These are phyloP conservation scores for Alternaria triticimaculans DNA, from an alignment of 2,329 filamentous ascomycete species.

Conservation along the genomic window DNA sequence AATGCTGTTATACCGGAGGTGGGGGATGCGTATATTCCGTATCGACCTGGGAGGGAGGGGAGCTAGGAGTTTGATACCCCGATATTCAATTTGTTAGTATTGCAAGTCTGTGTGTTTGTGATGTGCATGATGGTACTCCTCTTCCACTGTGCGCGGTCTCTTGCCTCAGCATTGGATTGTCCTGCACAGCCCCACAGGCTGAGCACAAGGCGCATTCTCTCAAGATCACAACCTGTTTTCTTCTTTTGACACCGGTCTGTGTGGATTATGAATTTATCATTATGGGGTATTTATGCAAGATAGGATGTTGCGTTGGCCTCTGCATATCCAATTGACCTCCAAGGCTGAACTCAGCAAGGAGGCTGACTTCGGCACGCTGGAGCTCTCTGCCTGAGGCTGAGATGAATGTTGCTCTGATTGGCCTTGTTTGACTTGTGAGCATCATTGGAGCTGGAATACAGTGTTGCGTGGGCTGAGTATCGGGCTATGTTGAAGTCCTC, in stretches of 20 bases:
- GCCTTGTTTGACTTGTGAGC: not conserved
- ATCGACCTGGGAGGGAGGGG: slow-evolving; percentile 7
- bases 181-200: too few species aligned
- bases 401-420: not conserved
- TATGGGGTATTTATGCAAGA: too few species aligned
- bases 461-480: not conserved
- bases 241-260: too few species aligned
- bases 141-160: not conserved
- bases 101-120: too few species aligned
- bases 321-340: not conserved
- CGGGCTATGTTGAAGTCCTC: not conserved
- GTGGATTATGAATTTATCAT: too few species aligned
- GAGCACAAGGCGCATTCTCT: too few species aligned
- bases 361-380: not conserved
- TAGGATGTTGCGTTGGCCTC: not conserved
- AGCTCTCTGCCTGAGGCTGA: not conserved
- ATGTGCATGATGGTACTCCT: not conserved
- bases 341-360: not conserved
- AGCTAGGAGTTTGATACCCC: not conserved
- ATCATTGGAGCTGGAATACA: not conserved
- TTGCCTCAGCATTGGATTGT: too few species aligned
- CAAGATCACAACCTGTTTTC: too few species aligned
- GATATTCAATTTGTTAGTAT: not conserved
- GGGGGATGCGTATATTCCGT: slow-evolving; percentile 20
- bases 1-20: slow-evolving; percentile 16